These are phyloP conservation scores for Colletotrichum sp. DNA, from an alignment of 2,329 filamentous ascomycete genomes.

Conservation along the genomic window DNA sequence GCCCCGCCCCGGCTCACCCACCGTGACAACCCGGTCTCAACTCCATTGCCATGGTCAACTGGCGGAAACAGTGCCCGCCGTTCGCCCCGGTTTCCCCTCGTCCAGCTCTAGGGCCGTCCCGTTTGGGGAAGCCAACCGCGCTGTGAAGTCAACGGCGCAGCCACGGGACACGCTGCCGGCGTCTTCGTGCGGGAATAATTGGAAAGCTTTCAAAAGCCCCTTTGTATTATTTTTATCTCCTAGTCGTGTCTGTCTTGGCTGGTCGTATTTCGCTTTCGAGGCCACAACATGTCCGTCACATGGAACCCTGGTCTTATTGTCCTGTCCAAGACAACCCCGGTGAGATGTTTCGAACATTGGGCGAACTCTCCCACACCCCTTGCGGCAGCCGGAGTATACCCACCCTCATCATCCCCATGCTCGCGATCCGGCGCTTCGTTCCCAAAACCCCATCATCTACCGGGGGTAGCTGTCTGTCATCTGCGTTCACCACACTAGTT, in stretches of 20 bases:
- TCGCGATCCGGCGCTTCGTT: constrained; percentile 2
- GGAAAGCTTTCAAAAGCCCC: background rate
- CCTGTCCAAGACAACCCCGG: background rate
- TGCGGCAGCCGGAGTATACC: background rate
- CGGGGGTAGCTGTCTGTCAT: background rate
- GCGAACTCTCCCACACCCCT: background rate
- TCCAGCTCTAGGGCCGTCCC: background rate
- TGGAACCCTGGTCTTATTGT: background rate
- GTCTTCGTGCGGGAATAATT: background rate
- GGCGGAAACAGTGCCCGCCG: background rate
- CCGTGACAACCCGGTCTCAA: background rate
- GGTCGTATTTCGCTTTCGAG: constrained; percentile 19
- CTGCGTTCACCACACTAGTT: background rate
- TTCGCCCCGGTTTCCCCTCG: background rate
- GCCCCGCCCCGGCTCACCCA: background rate
- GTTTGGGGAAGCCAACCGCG: background rate
- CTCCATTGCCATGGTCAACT: background rate
- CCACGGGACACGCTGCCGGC: background rate
- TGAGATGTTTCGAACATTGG: background rate
- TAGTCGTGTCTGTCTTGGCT: background rate
- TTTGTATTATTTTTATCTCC: background rate
- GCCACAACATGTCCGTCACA: background rate
- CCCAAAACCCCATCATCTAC: background rate
- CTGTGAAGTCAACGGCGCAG: background rate
- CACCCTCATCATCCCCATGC: background rate